Evolutionary conservation across 768 basidiomycete genomes (phyloP), one percentile per base, ranked within the genome.

Genomic region (Krasilnikovozyma curviuscula): DNA sequence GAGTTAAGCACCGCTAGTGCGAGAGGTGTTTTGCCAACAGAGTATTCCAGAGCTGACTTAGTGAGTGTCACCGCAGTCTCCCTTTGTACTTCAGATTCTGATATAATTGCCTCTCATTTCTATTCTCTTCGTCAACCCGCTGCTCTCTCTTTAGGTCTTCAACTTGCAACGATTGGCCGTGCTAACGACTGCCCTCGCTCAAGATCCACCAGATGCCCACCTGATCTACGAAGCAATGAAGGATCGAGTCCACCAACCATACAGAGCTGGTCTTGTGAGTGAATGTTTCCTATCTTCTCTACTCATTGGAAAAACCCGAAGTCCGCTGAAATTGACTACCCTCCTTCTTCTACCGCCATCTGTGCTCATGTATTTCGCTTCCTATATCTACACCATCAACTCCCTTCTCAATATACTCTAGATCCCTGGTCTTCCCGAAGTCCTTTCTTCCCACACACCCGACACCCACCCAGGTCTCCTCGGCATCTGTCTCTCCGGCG

Each of bases 141-240:
- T 38, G n/a, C 28, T 9, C 27, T 34, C 49, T 47, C 21, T 16
- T 13, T 18, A 98, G 93, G 80, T 98, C 13, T 98, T 97, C 70
- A 98, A 98, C 64, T 70, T 98, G 46, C 93, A 98, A 65, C 76
- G 93, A 19, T 69, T 98, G 13, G 93, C 91, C 0, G 93, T 98
- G 25, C 71, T 98, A 46, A 97, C 91, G 1, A 91, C 88, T 3
- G 89, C 93, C 1, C 73, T 98, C 10, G 81, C 76, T 3, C 79
- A 81, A 59, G 76, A 78, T 10, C 91, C 93, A 1, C 89, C 89
- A 1, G 85, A 98, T 61, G 77, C 93, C 0, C 82, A 78, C 19
- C 75, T 98, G n/a, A 95, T 97, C 49, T 97, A 91, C 64, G 91
- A 97, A 62, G 91, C 91, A 1, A 97, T 97, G 93, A 91, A 95